Conservation (phyloP, 2,329 filamentous ascomycete genomes). For the Fusarium avenaceum region DNA sequence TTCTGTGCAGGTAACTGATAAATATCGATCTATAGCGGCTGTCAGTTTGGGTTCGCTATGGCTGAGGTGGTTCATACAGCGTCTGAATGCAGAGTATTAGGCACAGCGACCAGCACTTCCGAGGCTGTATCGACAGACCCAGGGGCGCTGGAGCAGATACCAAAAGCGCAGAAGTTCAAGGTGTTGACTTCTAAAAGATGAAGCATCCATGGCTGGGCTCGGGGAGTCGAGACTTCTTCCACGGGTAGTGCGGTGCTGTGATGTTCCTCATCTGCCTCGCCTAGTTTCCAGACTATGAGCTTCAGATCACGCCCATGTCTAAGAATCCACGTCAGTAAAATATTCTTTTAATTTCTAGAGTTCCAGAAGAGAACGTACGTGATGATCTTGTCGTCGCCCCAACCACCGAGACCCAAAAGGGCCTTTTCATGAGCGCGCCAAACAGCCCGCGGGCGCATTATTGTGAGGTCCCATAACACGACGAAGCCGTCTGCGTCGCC, state of each 20-base stretch:
- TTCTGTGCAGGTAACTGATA: conserved; percentile 83
- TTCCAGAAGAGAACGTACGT: conserved; percentile 71
- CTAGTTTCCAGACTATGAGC: conserved; percentile 85
- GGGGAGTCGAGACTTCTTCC: conserved; percentile 65
- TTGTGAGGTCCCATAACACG: conserved; percentile 85
- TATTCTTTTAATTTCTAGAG: background rate
- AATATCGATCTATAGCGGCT: conserved; percentile 75
- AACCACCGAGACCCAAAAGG: conserved; percentile 80
- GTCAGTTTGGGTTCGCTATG: conserved; percentile 6
- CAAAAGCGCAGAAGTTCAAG: conserved; percentile 93
- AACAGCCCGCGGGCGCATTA: conserved; percentile 83
- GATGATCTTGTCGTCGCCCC: conserved; percentile 80
- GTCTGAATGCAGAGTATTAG: conserved; percentile 80
- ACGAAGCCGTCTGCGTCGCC: conserved; percentile 93
- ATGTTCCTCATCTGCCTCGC: conserved; percentile 68
- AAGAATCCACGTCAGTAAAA: background rate
- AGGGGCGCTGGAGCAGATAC: conserved; percentile 64
- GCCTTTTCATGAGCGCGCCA: conserved; percentile 88
- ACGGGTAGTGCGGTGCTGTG: conserved; percentile 80
- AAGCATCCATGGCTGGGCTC: conserved; percentile 84
- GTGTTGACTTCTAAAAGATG: conserved; percentile 89
- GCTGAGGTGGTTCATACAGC: conserved; percentile 60
- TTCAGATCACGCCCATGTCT: conserved; percentile 94
- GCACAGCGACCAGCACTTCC: conserved; percentile 80
- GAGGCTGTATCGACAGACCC: conserved; percentile 45